Percentiles rank a stretch among this genome's conserved stretches.
Evolutionary conservation across 2,329 filamentous ascomycete genomes (phyloP).

Genomic region (Alternaria gaisen): DNA sequence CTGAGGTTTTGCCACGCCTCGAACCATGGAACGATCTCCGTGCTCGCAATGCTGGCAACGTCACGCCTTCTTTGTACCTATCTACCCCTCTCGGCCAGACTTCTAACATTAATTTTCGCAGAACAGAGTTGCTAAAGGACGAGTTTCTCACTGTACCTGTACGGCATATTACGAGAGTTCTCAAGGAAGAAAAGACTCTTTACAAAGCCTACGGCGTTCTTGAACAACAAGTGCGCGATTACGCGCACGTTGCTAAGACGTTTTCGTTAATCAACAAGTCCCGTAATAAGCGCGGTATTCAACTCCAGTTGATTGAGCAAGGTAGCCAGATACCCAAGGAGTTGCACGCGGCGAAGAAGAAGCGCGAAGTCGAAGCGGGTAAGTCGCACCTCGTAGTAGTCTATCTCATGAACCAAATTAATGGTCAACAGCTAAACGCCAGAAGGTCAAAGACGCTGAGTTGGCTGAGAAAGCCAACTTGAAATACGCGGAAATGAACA

Average conservation of each 20-base stretch:
- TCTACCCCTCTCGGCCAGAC: neutral
- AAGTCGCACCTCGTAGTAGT: conserved; percentile 6
- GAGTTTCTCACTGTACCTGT: conserved; percentile 53
- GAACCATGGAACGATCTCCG: conserved; percentile 7
- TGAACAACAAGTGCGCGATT: conserved; percentile 38
- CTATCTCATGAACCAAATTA: neutral
- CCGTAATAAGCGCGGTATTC: conserved; percentile 29
- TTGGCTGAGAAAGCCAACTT: conserved; percentile 50
- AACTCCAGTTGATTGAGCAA: conserved; percentile 28
- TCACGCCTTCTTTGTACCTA: neutral
- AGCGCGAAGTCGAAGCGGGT: conserved; percentile 31
- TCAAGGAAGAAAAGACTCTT: conserved; percentile 46
- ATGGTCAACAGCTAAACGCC: conserved; percentile 34
- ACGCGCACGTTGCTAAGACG: conserved; percentile 19
- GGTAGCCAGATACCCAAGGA: conserved; percentile 44
- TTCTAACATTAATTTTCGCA: conserved; percentile 25
- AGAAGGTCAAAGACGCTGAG: conserved; percentile 31
- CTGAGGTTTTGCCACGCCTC: neutral
- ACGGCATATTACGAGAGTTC: conserved; percentile 44
- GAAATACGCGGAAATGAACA: conserved; percentile 28
- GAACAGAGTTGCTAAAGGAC: conserved; percentile 51
- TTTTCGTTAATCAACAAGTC: conserved; percentile 34
- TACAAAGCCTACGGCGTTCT: conserved; percentile 51
- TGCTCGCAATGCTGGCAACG: neutral
- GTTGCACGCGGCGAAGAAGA: conserved; percentile 42